These are phyloP conservation scores for Umbelopsis sp. DNA, from an alignment of 192 early-diverging fungal species.

Conservation along the genomic window DNA sequence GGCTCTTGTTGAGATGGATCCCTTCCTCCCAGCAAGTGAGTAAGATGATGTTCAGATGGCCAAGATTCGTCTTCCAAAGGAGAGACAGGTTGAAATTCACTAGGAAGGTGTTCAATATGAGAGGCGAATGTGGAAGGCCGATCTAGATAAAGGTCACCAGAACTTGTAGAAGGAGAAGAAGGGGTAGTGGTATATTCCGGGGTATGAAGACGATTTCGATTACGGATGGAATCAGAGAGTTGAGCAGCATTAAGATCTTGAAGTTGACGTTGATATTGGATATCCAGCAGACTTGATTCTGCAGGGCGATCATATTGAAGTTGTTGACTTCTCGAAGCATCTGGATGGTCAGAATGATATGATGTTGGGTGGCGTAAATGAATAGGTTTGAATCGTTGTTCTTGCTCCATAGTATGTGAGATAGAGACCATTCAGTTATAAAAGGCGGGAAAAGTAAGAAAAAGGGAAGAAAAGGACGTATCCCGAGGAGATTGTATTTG, in stretches of 20 bases:
- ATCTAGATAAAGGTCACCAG: background rate
- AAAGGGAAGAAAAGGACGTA: background rate
- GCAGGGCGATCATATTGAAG: background rate
- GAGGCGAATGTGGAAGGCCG: background rate
- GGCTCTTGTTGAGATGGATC: background rate
- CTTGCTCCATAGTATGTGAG: constrained; percentile 3
- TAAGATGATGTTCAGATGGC: background rate
- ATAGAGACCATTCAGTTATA: background rate
- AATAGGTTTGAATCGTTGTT: constrained; percentile 5
- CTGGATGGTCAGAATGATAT: background rate
- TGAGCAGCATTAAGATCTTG: background rate
- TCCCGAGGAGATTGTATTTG: background rate
- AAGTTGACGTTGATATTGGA: constrained; percentile 2
- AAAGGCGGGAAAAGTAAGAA: background rate
- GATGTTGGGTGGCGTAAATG: background rate
- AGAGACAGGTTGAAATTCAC: background rate
- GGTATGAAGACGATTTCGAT: background rate
- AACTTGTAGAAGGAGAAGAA: constrained; percentile 12
- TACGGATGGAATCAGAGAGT: background rate
- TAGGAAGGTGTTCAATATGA: background rate
- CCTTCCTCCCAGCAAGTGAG: background rate
- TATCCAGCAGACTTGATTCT: background rate
- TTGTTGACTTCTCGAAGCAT: background rate
- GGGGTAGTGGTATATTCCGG: background rate
- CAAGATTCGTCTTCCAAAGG: background rate